Evolutionary conservation across 495 filamentous ascomycete genomes (phyloP), one percentile per base, ranked within the genome.

Genomic region (Penicillium riverlandense): DNA sequence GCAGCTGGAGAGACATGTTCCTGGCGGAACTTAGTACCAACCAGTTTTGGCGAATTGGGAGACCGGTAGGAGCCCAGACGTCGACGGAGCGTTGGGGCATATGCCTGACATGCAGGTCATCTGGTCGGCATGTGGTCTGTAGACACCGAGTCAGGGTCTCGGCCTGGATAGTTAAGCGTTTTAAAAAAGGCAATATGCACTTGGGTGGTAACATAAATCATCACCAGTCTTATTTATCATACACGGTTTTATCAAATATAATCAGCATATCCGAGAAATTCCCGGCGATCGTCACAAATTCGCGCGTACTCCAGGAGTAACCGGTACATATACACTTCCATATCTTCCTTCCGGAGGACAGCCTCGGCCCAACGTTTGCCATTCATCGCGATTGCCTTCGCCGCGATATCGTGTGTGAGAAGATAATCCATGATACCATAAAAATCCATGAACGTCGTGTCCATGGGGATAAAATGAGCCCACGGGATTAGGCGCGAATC

Each of bases 401-500:
- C 70, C n/a, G 42, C 48, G n/a, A 44, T 57, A 37, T 52, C 65
- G 40, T 37, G 53, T 54, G 60, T 8, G 22, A 65, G 56, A 40
- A 67, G 58, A 42, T 57, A 77, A 27, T 48, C 50, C 38, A 69
- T 53, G 35, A 71, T 50, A 32, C 71, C 73, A 6, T 64, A 67
- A 1, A 78, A 56, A 12, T 67, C 58, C 54, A 75, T 56, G 29
- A 55, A 58, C 35, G 63, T 57, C 30, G 64, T 69, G 28, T 54
- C 48, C 44, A 74, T 59, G 2, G 73, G 74, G 13, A 80, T 58
- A 38, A 70, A 80, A 51, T 80, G 77, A 8, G 71, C 56, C 78
- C 78, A 82, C 0, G 78, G 75, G 11, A 73, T 40, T 12, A 81
- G 61, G 2, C 76, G 62, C 6, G 71, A 67, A 37, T 79, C 75